Evolutionary conservation across 768 basidiomycete genomes (phyloP).

Genomic region (Boletus subcaerulescens): DNA sequence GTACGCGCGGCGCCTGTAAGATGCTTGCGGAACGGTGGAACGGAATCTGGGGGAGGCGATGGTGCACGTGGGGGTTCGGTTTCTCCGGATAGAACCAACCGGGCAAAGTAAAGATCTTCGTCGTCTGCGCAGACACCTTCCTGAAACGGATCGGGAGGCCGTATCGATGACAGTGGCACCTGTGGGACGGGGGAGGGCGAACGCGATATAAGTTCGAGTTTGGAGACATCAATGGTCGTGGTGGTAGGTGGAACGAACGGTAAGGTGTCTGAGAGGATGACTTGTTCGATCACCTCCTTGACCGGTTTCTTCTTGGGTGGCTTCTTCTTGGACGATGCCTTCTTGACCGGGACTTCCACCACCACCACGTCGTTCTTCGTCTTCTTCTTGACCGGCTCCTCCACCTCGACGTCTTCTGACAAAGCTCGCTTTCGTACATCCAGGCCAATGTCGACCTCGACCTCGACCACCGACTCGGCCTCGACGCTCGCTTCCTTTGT

Average conservation of each 20-base stretch:
- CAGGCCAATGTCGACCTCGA: conserved; percentile 29
- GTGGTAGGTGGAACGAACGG: conserved; percentile 50
- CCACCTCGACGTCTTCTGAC: conserved; percentile 40
- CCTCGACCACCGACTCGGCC: conserved; percentile 64
- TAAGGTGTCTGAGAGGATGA: conserved; percentile 49
- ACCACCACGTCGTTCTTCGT: conserved; percentile 33
- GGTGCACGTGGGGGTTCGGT: conserved; percentile 22
- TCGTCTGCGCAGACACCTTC: conserved; percentile 76
- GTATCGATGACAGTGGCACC: conserved; percentile 39
- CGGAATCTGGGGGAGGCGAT: conserved; percentile 39
- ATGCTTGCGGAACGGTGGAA: conserved; percentile 68
- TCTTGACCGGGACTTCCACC: conserved; percentile 37
- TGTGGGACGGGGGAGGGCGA: conserved; percentile 52
- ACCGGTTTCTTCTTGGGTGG: conserved; percentile 28
- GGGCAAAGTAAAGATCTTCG: conserved; percentile 83
- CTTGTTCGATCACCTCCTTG: conserved; percentile 46
- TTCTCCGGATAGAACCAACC: conserved; percentile 31
- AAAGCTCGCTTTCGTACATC: conserved; percentile 44
- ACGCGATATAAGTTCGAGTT: conserved; percentile 43
- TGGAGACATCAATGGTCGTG: conserved; percentile 47
- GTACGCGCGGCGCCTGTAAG: conserved; percentile 85
- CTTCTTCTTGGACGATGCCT: conserved; percentile 34
- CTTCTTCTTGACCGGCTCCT: conserved; percentile 28
- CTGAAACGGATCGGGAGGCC: conserved; percentile 51
- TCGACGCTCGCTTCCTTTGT: conserved; percentile 40